Evolutionary conservation across 768 basidiomycete genomes (phyloP), one percentile per base, ranked within the genome.

Genomic region (Suillus weaverae): DNA sequence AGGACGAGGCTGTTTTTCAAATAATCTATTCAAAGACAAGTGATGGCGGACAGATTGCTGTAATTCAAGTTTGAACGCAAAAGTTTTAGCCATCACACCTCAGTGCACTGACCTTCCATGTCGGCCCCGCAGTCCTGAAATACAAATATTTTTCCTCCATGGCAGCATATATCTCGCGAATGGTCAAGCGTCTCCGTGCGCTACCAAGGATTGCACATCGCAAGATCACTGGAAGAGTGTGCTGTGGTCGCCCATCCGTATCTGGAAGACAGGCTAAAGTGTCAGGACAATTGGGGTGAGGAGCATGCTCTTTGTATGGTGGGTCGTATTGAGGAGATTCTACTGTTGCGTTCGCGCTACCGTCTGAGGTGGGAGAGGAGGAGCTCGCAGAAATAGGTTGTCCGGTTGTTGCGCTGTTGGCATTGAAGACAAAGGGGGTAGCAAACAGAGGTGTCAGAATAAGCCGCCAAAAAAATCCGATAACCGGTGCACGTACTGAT

Each of bases 11-110:
- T 92, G 90, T 59, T 91, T 84, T 74, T 94, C 92, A 70, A 94
- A 94, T 5, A 94, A 77, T 41, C 90, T 85, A 76, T 93, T 93
- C 60, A 93, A 78, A 13, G 92, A 93, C 43, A 94, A 81, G 76
- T 93, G 92, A 67, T 94, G 92, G 64, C 92, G 85, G 63, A 94
- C 91, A 48, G 92, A 94, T 92, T 94, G 91, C 92, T 94, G 68
- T 44, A 46, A 57, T 51, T 65, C 65, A 50, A 56, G 64, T 64
- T 64, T 16, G 46, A 36, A 33, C 35, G 18, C 36, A 72, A 41
- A 20, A 39, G n/a, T 30, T 35, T 57, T 39, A 32, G 16, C 14
- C 48, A 20, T 22, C 7, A 64, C 54, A 16, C 46, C 16, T n/a
- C 9, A 51, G 53, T 10, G 35, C 36, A 68, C 77, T 63, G 71